Conservation (phyloP, 2,329 filamentous ascomycete species). For the Ophiostoma pallidulum region DNA sequence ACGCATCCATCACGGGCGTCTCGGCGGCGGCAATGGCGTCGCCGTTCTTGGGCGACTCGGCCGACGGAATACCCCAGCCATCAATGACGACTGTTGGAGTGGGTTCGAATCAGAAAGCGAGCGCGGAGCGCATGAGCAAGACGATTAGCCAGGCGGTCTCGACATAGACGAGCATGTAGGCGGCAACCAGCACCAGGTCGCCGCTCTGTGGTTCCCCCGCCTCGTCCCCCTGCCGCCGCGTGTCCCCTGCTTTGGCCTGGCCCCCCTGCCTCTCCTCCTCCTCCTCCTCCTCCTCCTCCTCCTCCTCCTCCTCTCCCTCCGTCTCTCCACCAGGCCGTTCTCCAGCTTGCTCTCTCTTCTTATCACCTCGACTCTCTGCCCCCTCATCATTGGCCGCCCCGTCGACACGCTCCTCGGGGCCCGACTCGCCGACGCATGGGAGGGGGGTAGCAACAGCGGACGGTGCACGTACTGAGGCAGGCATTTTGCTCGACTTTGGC, state of each 20-base stretch:
- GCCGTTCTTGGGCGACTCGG: slow-evolving; percentile 73
- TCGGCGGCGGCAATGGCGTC: slow-evolving; percentile 92
- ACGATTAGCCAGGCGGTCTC: slow-evolving; percentile 52
- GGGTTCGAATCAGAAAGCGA: slow-evolving; percentile 2
- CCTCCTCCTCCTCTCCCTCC: neutral
- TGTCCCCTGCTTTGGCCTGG: neutral
- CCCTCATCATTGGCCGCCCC: slow-evolving; percentile 61
- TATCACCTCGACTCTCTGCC: slow-evolving; percentile 28
- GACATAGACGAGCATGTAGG: slow-evolving; percentile 46
- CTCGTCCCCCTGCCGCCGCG: neutral
- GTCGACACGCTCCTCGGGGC: slow-evolving; percentile 4
- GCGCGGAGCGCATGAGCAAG: slow-evolving; percentile 36
- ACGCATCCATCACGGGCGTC: slow-evolving; percentile 89
- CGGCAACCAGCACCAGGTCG: slow-evolving; percentile 35
- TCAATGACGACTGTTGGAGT: slow-evolving; percentile 81
- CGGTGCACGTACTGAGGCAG: slow-evolving; percentile 49
- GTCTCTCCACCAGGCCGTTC: neutral
- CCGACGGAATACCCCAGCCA: slow-evolving; percentile 86
- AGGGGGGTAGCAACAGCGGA: slow-evolving; percentile 14
- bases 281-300: neutral
- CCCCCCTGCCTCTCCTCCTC: neutral
- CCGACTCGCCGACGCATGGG: slow-evolving; percentile 8
- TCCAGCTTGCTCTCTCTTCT: neutral
- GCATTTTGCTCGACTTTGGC: slow-evolving; percentile 50
- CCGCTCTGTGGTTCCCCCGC: neutral